Evolutionary conservation across 2,329 filamentous ascomycete genomes (phyloP).

Genomic region (Tolypocladium pustulatum): DNA sequence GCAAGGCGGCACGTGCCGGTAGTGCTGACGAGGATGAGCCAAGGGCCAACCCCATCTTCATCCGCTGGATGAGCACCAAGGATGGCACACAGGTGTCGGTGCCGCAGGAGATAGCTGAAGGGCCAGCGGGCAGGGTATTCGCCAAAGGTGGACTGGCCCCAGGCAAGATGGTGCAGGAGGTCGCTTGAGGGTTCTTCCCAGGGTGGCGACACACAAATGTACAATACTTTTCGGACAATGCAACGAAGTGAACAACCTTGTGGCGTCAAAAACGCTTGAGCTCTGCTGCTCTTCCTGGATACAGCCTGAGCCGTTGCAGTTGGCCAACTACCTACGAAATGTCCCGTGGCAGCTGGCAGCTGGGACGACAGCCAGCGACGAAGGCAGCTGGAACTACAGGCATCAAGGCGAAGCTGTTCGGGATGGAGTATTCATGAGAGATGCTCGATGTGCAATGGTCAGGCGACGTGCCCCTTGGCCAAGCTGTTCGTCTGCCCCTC

Average conservation of each 20-base stretch:
- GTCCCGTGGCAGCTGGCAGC: background rate
- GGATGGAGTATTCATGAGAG: background rate
- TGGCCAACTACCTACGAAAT: background rate
- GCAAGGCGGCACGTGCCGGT: slow-evolving; percentile 38
- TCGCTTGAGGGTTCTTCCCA: slow-evolving; percentile 22
- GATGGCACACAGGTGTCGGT: slow-evolving; percentile 53
- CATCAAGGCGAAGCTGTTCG: background rate
- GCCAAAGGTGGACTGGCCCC: slow-evolving; percentile 17
- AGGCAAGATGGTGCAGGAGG: slow-evolving; percentile 45
- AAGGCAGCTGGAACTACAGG: background rate
- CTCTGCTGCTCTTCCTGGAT: background rate
- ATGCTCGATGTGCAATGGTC: background rate
- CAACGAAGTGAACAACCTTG: background rate
- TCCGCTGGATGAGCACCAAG: slow-evolving; percentile 62
- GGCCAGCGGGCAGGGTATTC: slow-evolving; percentile 53
- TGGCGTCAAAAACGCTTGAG: background rate
- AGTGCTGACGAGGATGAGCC: slow-evolving; percentile 35
- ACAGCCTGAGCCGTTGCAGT: background rate
- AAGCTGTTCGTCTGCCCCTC: background rate
- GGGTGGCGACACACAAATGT: background rate
- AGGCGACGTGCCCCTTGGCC: background rate
- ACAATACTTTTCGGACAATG: background rate
- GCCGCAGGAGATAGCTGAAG: slow-evolving; percentile 56
- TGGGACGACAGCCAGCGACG: too few relatives aligned
- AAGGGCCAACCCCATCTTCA: slow-evolving; percentile 49